Conservation (phyloP, 2,329 filamentous ascomycete genomes). For the Colletotrichum paranaense region DNA sequence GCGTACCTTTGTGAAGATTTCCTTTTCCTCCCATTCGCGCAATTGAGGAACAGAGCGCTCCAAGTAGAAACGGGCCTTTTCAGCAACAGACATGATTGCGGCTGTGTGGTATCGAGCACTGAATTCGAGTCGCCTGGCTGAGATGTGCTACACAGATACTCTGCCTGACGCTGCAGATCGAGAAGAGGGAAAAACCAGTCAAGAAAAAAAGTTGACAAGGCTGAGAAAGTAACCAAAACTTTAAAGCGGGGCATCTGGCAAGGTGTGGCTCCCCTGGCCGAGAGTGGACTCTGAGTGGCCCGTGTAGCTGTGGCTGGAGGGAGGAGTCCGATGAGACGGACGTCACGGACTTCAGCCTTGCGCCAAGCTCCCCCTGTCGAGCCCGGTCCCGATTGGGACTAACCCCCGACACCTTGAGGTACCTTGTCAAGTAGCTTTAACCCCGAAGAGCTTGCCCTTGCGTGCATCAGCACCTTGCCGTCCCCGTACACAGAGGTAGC, state of each 20-base stretch:
- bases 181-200: neutral
- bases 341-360: constrained; percentile 22
- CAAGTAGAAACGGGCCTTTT: constrained; percentile 95
- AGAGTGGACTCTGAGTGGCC: neutral
- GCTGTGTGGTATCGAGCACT: neutral
- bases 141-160: neutral
- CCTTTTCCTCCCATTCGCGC: constrained; percentile 90
- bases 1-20: constrained; percentile 83
- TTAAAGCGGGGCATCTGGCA: constrained; percentile 14
- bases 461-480: neutral
- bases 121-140: neutral
- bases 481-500: too few relatives aligned
- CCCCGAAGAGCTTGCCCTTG: neutral
- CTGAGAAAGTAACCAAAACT: constrained; percentile 24
- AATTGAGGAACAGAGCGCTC: constrained; percentile 93
- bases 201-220: constrained; percentile 40
- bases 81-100: constrained; percentile 66
- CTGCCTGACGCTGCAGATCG: constrained; percentile 4
- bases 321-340: neutral
- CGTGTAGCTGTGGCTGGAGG: neutral
- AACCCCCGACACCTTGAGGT: neutral
- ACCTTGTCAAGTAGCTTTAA: neutral
- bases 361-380: neutral
- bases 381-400: neutral
- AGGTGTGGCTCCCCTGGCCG: neutral